Evolutionary conservation across 2,329 filamentous ascomycete species (phyloP), one percentile per base, ranked within the genome.

Genomic region (Monosporascus sp.): DNA sequence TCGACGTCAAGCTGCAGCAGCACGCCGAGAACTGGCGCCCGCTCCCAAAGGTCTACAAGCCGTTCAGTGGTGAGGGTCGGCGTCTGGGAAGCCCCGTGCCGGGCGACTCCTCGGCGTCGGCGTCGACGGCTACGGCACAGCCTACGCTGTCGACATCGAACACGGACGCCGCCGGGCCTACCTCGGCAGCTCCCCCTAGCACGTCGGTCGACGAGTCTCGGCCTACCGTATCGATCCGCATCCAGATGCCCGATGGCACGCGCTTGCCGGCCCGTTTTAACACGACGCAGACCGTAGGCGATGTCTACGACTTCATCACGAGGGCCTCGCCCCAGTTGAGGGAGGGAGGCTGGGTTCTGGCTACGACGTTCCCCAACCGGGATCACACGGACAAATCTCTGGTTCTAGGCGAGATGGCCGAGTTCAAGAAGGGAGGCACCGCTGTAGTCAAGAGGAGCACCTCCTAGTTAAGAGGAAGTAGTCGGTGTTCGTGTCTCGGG

Each of bases 351-450:
- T 94, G 87, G 77, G 86, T 89, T 3, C 74, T 95, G 44, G 88
- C 87, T 58, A 94, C 89, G 0, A 93, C 89, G 0, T 94, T 94
- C 69, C 89, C 89, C 5, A 90, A 83, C 64, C 91, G 90, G 72
- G 87, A 93, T 51, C 81, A 93, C 58, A 84, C 79, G 2, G 88
- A 94, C 63, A 85, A 85, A 69, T 70, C 67, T 8, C 62, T 81
- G 49, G 75, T 79, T 1, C 66, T 87, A 27, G 80, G 81, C 6
- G 82, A 87, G 22, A 76, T 85, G 70, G 58, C 76, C 25, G 84
- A 87, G 65, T 85, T 87, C 63, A 87, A 82, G 73, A 80, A 79
- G 66, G 83, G 84, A 14, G 84, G 83, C 20, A 84, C 80, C 0
- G 83, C 81, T 2, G 78, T 87, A 38, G 83, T 87, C 41, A 87